Evolutionary conservation across 805 yeast species (phyloP), one percentile per base, ranked within the genome.

Genomic region (Yamadazyma tumulicola): DNA sequence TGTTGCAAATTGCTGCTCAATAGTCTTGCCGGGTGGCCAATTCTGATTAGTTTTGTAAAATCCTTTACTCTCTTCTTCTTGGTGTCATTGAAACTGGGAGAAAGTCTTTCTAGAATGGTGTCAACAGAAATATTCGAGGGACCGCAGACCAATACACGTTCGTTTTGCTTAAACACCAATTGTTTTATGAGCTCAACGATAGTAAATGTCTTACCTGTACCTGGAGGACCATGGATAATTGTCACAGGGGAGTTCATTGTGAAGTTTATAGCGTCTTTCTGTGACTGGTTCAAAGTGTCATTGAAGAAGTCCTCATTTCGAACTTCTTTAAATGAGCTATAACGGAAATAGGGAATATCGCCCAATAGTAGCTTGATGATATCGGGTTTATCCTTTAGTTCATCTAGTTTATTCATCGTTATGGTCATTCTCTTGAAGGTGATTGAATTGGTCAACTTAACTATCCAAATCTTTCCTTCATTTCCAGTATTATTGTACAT

Each of bases 41-140:
- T 72, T 49, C 98, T 69, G 8, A 91, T 65, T n/a, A 93, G 57
- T 15, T 41, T 32, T 19, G 35, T 19, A 5, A 31, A 29, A 23
- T 27, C 32, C 37, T 75, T 53, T 12, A 53, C 58, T 2, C 57
- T 51, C 17, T 47, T 43, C 33, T 49, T 48, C 30, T 36, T 45
- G 14, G 31, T 35, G 12, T 35, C 45, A n/a, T 34, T 41, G 34
- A 64, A 62, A 4, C 40, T 45, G 2, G 59, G 56, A 7, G 69
- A 55, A 15, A 91, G 56, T 39, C 97, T 65, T 55, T 91, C 97
- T 31, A 89, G 58, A 11, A 91, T 83, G 0, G 95, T 91, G 55
- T 91, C 97, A 1, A 89, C 95, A 1, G 96, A 78, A 11, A 88
- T 80, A 54, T 91, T 91, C 0, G 97, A 88, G 0, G 97, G 95